Base-by-base conservation (phyloP, 1,284 basidiomycete genomes). In the Phylloboletellus chloephorus region DNA sequence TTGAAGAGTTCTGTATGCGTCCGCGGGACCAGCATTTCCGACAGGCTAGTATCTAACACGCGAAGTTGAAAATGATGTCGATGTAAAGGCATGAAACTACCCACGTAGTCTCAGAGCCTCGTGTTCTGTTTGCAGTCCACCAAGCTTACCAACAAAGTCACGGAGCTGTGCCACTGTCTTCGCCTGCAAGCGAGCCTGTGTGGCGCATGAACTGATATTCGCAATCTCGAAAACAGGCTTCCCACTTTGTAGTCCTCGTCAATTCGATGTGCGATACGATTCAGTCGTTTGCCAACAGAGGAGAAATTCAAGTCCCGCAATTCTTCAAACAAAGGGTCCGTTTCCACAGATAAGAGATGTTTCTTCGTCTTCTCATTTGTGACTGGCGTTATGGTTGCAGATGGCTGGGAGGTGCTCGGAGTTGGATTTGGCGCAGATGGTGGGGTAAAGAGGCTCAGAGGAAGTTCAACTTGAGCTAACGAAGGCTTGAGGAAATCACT, bases 231-330 rank as follows among this genome's bases (percentile, higher is more conserved):
- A 20, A 11, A 7, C 15, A 7, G 35, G 12, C 3, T 23, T 24
- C 64, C 48, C 49, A 85, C 86, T 71, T 92, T 89, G 61, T 95
- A 97, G 57, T 96, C 90, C 48, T 89, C 85, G 51, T 97, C 92
- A 28, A 99, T 68, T 20, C 88, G 73, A 49, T 79, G 79, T 1
- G 96, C 96, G 10, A 88, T 76, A 49, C 73, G 76, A 54, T 88
- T 94, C 32, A 99, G 68, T 55, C 78, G 78, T 56, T 78, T 80
- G 0, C 94, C 94, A 2, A 98, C 84, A n/a, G 84, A 75, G 5
- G 93, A 88, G 65, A 98, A 98, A 64, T 98, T 98, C 44, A 90
- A 68, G 60, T 98, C 93, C 43, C 90, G 75, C 36, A 98, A 67
- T 54, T 95, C 89, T 11, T 70, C 71, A 48, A 90, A 88, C 8